A percentile compares a stretch with the other conserved stretches of the same genome.
Conservation (phyloP, 2,329 filamentous ascomycete species). For the Ophiocordyceps robertsii region DNA sequence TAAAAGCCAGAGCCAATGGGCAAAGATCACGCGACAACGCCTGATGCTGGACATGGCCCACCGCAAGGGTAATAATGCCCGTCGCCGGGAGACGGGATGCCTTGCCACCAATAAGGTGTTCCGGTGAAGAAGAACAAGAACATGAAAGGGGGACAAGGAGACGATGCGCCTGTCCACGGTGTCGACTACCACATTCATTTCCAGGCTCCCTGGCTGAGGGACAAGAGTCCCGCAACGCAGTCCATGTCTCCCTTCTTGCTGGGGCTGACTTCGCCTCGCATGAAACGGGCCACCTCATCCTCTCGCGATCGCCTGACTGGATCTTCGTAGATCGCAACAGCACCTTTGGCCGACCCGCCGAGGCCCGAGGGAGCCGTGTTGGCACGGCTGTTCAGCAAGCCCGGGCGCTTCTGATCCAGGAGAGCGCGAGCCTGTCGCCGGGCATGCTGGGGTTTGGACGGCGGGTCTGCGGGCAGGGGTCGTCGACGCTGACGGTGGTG, state of each 20-base stretch:
- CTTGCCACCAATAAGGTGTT: too few relatives aligned
- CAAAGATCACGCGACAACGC: background rate
- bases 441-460: slow-evolving; percentile 16
- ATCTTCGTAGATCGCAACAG: slow-evolving; percentile 41
- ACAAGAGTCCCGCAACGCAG: slow-evolving; percentile 78
- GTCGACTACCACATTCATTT: slow-evolving; percentile 27
- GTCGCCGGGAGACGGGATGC: too few relatives aligned
- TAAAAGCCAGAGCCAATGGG: background rate
- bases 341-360: slow-evolving; percentile 16
- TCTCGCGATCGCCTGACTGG: slow-evolving; percentile 10
- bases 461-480: slow-evolving; percentile 20
- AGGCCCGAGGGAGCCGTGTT: slow-evolving; percentile 26
- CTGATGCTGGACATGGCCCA: too few relatives aligned
- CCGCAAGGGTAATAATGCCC: too few relatives aligned
- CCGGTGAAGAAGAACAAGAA: background rate
- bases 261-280: slow-evolving; percentile 51
- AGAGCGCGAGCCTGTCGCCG: slow-evolving; percentile 28
- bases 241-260: slow-evolving; percentile 73
- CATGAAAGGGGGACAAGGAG: background rate
- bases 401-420: slow-evolving; percentile 23
- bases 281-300: slow-evolving; percentile 61
- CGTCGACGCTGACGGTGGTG: slow-evolving; percentile 17
- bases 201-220: slow-evolving; percentile 88
- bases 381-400: slow-evolving; percentile 20
- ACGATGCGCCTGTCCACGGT: background rate